Evolutionary conservation across 768 basidiomycete genomes (phyloP).

Genomic region (Boletus edulis): DNA sequence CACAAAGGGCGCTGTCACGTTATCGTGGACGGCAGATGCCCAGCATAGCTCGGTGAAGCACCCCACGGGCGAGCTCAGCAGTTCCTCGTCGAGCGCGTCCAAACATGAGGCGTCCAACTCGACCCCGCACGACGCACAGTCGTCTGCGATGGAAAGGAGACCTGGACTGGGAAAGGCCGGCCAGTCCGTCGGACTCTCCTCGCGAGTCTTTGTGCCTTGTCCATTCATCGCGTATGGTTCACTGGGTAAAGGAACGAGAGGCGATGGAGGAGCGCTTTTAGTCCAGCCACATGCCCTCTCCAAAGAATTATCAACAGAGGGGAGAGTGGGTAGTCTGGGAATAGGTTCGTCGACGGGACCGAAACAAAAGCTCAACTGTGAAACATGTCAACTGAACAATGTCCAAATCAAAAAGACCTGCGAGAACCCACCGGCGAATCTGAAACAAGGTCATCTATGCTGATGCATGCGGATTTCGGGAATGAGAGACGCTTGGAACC

Average conservation of each 20-base stretch:
- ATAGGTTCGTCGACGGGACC: constrained; percentile 12
- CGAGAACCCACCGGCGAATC: constrained; percentile 26
- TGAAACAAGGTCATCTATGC: constrained; percentile 29
- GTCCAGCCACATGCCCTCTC: constrained; percentile 22
- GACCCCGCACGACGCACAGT: constrained; percentile 30
- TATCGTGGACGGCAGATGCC: constrained; percentile 33
- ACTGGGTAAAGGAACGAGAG: neutral
- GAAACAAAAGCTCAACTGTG: constrained; percentile 23
- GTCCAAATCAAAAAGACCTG: neutral
- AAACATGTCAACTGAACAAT: constrained; percentile 8
- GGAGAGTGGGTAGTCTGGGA: constrained; percentile 8
- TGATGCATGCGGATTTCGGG: constrained; percentile 33
- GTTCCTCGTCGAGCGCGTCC: constrained; percentile 38
- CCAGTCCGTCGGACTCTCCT: constrained; percentile 3
- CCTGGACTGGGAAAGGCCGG: neutral
- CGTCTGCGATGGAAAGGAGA: constrained; percentile 15
- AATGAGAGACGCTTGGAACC: constrained; percentile 30
- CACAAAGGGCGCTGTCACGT: constrained; percentile 1
- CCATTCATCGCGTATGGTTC: constrained; percentile 11
- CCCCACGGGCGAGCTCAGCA: constrained; percentile 37
- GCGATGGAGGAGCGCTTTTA: constrained; percentile 18
- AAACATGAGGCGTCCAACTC: constrained; percentile 38
- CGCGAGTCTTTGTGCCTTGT: neutral
- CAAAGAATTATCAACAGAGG: constrained; percentile 10
- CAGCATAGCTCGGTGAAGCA: constrained; percentile 43